Percentiles rank a stretch among this genome's conserved stretches.
phyloP scores from a whole-genome alignment of 2,329 filamentous ascomycete species.

The Diplodia seriata region DNA sequence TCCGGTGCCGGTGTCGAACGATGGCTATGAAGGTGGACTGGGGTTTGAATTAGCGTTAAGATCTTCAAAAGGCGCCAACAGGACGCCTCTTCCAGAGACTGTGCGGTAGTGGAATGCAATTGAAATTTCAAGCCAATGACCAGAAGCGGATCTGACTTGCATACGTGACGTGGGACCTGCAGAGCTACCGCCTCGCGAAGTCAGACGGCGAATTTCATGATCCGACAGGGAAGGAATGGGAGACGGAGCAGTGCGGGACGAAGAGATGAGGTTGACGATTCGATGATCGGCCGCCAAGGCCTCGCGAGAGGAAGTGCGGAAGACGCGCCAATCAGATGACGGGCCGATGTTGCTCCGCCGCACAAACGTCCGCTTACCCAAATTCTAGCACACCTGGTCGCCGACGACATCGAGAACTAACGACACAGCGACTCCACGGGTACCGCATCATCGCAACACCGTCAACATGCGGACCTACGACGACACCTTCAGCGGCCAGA shows the following conservation, averaged over 20 bases:
- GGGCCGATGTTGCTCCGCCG: conserved; percentile 32
- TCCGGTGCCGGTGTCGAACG: not conserved
- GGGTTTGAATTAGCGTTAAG: not conserved
- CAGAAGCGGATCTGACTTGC: not conserved
- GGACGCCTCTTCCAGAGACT: not conserved
- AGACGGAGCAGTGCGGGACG: not conserved
- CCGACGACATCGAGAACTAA: conserved; percentile 43
- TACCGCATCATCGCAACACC: conserved; percentile 50
- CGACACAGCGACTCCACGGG: conserved; percentile 47
- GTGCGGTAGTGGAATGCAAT: not conserved
- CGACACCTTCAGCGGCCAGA: conserved; percentile 77
- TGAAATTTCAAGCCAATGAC: not conserved
- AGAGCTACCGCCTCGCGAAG: not conserved
- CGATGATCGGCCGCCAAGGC: conserved; percentile 27
- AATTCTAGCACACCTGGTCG: conserved; percentile 39
- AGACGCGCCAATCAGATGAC: conserved; percentile 26
- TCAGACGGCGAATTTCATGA: not conserved
- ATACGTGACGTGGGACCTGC: not conserved
- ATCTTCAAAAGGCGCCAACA: not conserved
- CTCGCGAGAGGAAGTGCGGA: conserved; percentile 16
- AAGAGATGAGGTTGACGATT: conserved; percentile 24
- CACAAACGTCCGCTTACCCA: conserved; percentile 36
- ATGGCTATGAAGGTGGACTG: not conserved
- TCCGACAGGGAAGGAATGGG: not conserved
- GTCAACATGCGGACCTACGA: conserved; percentile 78